Evolutionary conservation across 2,329 filamentous ascomycete species (phyloP), one percentile per base, ranked within the genome.

Genomic region (Fusarium anguioides): DNA sequence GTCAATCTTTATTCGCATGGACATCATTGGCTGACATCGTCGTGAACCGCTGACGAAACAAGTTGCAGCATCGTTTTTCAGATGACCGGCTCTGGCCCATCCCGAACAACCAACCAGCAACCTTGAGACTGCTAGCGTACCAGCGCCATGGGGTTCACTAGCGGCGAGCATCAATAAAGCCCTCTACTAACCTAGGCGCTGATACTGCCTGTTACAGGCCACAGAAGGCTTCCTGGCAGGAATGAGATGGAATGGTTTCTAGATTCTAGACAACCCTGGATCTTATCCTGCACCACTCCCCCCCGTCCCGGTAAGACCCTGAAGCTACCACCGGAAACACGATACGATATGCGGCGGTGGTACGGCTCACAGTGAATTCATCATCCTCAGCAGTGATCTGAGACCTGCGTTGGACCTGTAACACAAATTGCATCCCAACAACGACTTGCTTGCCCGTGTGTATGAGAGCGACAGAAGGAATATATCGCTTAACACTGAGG

Each of bases 11-110:
- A 46, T 61, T 47, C 36, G 14, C 41, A 44, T 62, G 31, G 42
- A 18, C 45, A 55, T 47, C 56, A 37, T 37, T 36, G 62, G 50
- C 66, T 56, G 64, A 66, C 54, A 54, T 55, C 48, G 46, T 58
- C 54, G 53, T 66, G 54, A 61, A 69, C 62, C 64, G 41, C 58
- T 64, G 61, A 71, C 69, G 69, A 72, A 71, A 68, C 64, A 69
- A 64, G 64, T 54, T 46, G 51, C 55, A 50, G 51, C 55, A 50
- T 66, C 52, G 47, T 57, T 65, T 59, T 63, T 46, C 58, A 64
- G 33, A 64, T 46, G 63, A 64, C 48, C 61, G 69, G 64, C 68
- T 72, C 64, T 55, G 60, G 44, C 66, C 60, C 47, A 68, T 62
- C 50, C 49, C 42, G 50, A 51, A 39, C 42, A 37, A 56, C 53